Conservation (phyloP, 495 filamentous ascomycete genomes). For the Aspergillus wentii region DNA sequence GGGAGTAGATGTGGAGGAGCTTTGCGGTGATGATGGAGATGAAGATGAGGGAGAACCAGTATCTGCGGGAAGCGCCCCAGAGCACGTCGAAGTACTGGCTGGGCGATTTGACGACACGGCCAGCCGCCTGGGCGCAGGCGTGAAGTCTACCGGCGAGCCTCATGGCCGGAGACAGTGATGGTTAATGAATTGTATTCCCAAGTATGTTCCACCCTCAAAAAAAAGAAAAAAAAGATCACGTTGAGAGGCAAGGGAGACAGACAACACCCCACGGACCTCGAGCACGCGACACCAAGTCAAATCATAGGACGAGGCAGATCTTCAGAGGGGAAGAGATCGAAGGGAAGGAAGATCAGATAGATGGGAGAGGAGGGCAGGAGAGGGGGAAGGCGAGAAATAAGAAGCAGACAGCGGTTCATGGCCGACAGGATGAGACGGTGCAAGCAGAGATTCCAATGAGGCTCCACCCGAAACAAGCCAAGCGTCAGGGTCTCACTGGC, state of each 20-base stretch:
- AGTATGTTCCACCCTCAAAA: no score
- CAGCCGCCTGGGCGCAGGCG: not conserved
- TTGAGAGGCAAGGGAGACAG: not conserved
- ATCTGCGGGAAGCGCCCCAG: slow-evolving; percentile 31
- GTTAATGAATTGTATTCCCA: no score
- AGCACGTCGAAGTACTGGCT: slow-evolving; percentile 19
- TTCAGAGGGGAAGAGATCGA: no score
- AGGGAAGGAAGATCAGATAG: no score
- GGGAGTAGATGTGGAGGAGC: slow-evolving; percentile 32
- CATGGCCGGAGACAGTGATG: not conserved
- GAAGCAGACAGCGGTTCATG: no score
- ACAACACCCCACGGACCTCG: not conserved
- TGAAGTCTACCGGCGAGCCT: not conserved
- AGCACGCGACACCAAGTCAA: not conserved
- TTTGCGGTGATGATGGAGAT: slow-evolving; percentile 30
- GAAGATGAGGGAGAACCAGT: slow-evolving; percentile 31
- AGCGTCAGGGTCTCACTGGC: no score
- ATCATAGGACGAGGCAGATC: not conserved
- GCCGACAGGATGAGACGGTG: no score
- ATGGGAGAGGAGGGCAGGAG: no score
- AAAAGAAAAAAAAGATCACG: not conserved
- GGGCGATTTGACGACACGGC: slow-evolving; percentile 10
- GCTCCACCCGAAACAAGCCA: no score
- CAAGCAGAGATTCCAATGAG: no score
- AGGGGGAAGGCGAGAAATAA: no score